phyloP scores from a whole-genome alignment of 1,284 basidiomycete genomes.

The Golubevia sp. region DNA sequence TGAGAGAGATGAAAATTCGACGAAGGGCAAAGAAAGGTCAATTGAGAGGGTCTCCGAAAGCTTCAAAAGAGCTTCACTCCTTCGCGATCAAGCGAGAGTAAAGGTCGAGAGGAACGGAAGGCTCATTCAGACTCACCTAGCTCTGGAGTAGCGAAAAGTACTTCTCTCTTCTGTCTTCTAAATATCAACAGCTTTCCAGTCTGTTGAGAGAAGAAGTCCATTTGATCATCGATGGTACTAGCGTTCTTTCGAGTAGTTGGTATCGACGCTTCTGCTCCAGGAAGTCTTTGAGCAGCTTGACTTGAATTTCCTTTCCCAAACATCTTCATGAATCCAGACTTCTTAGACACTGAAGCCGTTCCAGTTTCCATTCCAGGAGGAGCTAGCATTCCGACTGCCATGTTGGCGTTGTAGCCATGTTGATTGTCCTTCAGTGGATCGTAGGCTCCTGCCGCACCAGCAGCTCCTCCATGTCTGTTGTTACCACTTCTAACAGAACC shows the following conservation, averaged over 20 bases:
- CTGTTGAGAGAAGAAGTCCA: slow-evolving; percentile 13
- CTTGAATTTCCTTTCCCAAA: background rate
- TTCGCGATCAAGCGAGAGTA: too few species aligned
- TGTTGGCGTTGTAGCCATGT: background rate
- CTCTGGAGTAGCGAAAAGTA: slow-evolving; percentile 17
- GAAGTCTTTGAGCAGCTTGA: background rate
- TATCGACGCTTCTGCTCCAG: background rate
- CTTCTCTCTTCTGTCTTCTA: slow-evolving; percentile 16
- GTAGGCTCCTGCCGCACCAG: background rate
- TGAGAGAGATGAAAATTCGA: too few species aligned
- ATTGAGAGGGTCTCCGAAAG: too few species aligned
- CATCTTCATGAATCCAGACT: background rate
- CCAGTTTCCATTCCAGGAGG: background rate
- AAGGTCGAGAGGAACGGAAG: too few species aligned
- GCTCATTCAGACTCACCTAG: background rate
- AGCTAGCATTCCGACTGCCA: background rate
- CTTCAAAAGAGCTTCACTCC: too few species aligned
- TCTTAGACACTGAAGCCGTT: background rate
- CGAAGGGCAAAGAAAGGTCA: too few species aligned
- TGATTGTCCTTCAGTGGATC: background rate
- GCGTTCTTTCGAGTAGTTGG: background rate
- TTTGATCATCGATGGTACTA: slow-evolving; percentile 15
- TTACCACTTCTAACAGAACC: background rate
- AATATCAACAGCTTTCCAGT: slow-evolving; percentile 18
- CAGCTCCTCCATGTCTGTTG: background rate